Conservation (phyloP, 176 grass and related monocot species). For the Thinopyrum elongatum region DNA sequence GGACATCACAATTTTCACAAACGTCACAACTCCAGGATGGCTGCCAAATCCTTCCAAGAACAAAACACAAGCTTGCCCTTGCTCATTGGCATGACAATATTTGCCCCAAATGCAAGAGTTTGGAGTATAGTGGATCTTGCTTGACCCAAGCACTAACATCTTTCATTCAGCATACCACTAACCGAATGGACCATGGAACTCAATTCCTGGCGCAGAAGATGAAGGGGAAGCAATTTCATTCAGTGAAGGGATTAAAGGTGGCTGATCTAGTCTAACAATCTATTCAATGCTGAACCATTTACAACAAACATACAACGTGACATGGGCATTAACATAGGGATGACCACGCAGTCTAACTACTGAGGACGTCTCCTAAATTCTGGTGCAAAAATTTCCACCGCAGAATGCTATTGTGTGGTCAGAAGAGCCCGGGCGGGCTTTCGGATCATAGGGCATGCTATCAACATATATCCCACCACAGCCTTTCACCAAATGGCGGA, state of each 20-base stretch:
- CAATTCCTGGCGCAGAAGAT: conserved; percentile 19
- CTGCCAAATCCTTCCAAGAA: neutral
- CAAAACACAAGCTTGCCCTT: neutral
- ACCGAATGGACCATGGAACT: conserved; percentile 15
- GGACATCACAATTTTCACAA: neutral
- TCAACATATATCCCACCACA: conserved; percentile 24
- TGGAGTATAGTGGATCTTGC: neutral
- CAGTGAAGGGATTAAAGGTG: conserved; percentile 18
- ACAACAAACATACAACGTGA: conserved; percentile 54
- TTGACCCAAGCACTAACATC: neutral
- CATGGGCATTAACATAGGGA: conserved; percentile 42
- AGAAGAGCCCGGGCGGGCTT: conserved; percentile 19
- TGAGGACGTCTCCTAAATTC: conserved; percentile 39
- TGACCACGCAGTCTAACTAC: conserved; percentile 40
- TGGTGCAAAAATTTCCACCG: conserved; percentile 58
- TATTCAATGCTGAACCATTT: conserved; percentile 57
- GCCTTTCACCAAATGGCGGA: conserved; percentile 32
- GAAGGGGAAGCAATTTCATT: conserved; percentile 36
- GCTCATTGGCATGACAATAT: neutral
- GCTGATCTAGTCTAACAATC: conserved; percentile 59
- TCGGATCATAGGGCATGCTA: conserved; percentile 26
- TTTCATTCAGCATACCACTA: conserved; percentile 33
- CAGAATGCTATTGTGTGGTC: conserved; percentile 50
- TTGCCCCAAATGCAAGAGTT: neutral
- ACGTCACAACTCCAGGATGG: neutral